Evolutionary conservation across 2,329 filamentous ascomycete genomes (phyloP).

Genomic region (Diplodia sapinea): DNA sequence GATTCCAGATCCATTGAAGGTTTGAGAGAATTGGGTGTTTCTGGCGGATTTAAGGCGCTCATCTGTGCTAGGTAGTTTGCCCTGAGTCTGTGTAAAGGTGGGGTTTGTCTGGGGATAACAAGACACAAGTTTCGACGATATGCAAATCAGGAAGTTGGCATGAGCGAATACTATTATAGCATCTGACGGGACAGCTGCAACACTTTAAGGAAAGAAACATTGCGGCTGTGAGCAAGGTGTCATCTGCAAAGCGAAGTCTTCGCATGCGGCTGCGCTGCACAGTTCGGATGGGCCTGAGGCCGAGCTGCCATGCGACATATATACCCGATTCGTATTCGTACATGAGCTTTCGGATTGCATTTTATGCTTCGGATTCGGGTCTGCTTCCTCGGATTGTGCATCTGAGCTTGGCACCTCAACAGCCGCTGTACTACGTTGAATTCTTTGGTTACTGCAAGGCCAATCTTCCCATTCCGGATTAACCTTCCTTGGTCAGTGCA

Average conservation of each 20-base stretch:
- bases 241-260: background rate
- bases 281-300: background rate
- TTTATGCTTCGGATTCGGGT: background rate
- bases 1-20: conserved; percentile 9
- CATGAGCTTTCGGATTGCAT: background rate
- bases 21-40: conserved; percentile 15
- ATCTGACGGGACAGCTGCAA: background rate
- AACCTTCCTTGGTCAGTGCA: no score
- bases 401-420: background rate
- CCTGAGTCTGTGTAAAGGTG: background rate
- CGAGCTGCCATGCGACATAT: background rate
- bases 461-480: no score
- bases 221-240: background rate
- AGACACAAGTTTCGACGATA: background rate
- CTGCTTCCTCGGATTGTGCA: background rate
- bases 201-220: background rate
- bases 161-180: background rate
- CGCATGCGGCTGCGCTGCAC: background rate
- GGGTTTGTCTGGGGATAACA: background rate
- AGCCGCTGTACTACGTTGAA: background rate
- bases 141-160: background rate
- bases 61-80: background rate
- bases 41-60: conserved; percentile 1
- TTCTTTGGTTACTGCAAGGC: no score
- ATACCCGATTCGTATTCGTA: background rate